Evolutionary conservation across 1,284 basidiomycete genomes (phyloP), one percentile per base, ranked within the genome.

Genomic region (Mycena citricolor): DNA sequence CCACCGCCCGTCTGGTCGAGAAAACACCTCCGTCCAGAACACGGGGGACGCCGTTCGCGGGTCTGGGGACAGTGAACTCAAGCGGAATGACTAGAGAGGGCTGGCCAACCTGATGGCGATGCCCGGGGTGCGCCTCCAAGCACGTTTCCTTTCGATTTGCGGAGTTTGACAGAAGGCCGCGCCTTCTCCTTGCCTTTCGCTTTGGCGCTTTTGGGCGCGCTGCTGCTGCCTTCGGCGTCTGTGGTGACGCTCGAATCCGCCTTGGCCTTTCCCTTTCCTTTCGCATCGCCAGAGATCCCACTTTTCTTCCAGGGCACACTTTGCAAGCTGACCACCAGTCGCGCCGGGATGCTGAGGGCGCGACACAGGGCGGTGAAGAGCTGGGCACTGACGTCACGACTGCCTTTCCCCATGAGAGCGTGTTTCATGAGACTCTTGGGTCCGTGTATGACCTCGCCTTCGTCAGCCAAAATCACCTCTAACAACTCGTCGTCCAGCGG

Each of bases 21-120:
- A 94, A 66, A 94, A 99, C 0, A 97, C 90, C 65, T 99, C 97
- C 1, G 90, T 92, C 97, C 95, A 99, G 65, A 94, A 92, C 3
- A 95, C 86, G 0, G 95, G 97, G 2, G 94, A 87, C n/a, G 81
- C 76, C 24, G 58, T 67, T 17, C 65, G 67, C 28, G 82, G 83
- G 61, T 84, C 76, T 30, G 69, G 63, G 10, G 68, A 63, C 21
- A 55, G 68, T 71, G 54, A 28, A 36, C 25, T 24, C 22, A n/a
- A 21, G 26, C 22, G 39, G 20, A 17, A n/a, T 22, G 20, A 34
- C 13, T 35, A 19, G 34, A 38, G 13, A 13, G 22, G 6, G 25
- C 12, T 12, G 17, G 14, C 12, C 7, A 2, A 12, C 12, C 30
- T 23, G 31, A 37, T 20, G 30, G 28, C 12, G 44, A 43, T 19